Base-by-base conservation (phyloP, 345 rosid genomes). In the Rubroshorea leprosula region DNA sequence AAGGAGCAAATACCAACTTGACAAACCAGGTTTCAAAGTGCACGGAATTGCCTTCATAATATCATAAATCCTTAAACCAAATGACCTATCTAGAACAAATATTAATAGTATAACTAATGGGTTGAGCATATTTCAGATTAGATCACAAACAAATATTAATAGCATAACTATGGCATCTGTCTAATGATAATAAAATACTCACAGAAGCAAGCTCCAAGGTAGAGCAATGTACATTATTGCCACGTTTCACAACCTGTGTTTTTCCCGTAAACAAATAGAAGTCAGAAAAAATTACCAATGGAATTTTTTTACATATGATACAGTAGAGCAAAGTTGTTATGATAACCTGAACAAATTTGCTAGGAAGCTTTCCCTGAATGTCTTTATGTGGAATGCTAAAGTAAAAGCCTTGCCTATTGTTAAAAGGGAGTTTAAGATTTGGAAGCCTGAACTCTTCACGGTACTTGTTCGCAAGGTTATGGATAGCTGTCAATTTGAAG, bases 331-430 rank as follows among this genome's bases (percentile, higher is more conserved):
- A 68, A 61, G 20, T 26, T 31, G 23, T 47, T 19, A 57, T 62
- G 26, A 14, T 43, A 48, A 92, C 98, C 95, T 89, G 98, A 66
- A 88, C 89, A 75, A 86, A 92, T 79, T 83, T 89, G 80, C 68
- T 81, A 20, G 98, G 97, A 70, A 89, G 89, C 78, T 79, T 84
- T 78, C 93, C 93, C 71, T 83, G 87, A 63, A 84, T 75, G 54
- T 86, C 97, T 72, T 92, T 92, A 57, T 67, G 83, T 35, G 93
- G 86, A 74, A 92, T 83, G 76, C 98, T 92, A 54, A 89, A 78
- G 76, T 86, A 89, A 88, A 92, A 92, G n/a, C 98, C 98, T 68
- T 86, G 97, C 71, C 89, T 80, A 58, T 71, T 89, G 83, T 89
- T 92, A 76, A 92, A 92, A n/a, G 95, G 97, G 57, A 92, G 83